These are phyloP conservation scores for Penicillium soppii DNA, from an alignment of 495 filamentous ascomycete species.

Conservation along the genomic window DNA sequence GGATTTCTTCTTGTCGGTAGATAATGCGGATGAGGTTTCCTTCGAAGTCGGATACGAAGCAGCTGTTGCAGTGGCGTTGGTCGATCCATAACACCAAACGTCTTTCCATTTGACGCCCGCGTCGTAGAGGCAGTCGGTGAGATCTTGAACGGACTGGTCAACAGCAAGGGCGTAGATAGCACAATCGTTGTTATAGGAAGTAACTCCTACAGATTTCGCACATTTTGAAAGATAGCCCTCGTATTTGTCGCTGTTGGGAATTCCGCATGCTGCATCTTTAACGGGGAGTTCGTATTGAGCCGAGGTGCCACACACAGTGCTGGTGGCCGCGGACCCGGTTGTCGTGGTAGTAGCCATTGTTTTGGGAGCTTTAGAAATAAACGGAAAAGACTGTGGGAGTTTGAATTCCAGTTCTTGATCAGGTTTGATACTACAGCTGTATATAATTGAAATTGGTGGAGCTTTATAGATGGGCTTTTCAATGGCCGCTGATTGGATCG, in stretches of 20 bases:
- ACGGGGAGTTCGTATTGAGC: constrained; percentile 18
- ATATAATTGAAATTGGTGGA: not conserved
- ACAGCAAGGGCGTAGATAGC: constrained; percentile 13
- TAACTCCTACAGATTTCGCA: constrained; percentile 9
- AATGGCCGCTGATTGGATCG: not conserved
- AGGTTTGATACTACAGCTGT: not conserved
- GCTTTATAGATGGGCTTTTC: not conserved
- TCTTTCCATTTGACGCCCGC: constrained; percentile 31
- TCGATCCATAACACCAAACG: constrained; percentile 23
- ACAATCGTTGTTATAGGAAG: constrained; percentile 7
- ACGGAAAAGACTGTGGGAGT: not conserved
- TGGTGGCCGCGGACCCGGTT: not conserved
- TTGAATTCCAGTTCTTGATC: not conserved
- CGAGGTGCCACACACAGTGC: constrained; percentile 8
- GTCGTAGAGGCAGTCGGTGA: constrained; percentile 25
- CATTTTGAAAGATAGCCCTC: constrained; percentile 6
- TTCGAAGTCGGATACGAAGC: constrained; percentile 7
- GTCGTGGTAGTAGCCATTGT: constrained; percentile 3
- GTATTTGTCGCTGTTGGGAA: constrained; percentile 17
- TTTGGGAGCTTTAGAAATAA: not conserved
- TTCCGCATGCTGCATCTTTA: constrained; percentile 17
- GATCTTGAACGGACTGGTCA: constrained; percentile 19
- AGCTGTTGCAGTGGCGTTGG: constrained; percentile 34
- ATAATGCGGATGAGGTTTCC: not conserved
- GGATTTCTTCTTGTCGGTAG: not conserved